Base-by-base conservation (phyloP, 352 stramenopile species). In the Hyaloperonospora brassicae region DNA sequence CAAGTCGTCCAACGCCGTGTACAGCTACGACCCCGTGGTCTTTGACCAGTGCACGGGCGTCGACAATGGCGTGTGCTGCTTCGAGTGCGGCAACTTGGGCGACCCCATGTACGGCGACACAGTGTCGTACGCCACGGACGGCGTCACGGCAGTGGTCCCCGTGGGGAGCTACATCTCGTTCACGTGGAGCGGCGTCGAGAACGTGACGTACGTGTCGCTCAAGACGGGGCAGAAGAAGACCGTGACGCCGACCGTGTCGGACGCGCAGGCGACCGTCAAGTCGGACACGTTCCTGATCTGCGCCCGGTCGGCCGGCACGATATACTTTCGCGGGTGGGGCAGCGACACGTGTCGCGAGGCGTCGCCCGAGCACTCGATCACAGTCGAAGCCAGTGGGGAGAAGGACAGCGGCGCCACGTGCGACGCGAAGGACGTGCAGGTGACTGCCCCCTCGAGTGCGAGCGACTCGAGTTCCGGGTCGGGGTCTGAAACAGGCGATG, bases 171-270 rank as follows among this genome's bases (percentile, higher is more conserved):
- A 66, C 50, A 63, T 89, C 44, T 70, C 69, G 12, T 69, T 89
- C 21, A 62, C 73, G 7, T 89, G 74, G 72, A 58, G 50, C 42
- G 52, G 59, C 31, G 55, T 80, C 5, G 50, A 53, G 39, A 83
- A 84, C 52, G 76, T 89, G 3, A 89, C 79, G 10, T 89, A 76
- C 62, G 53, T 85, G 24, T 58, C 64, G 25, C 66, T 87, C 45
- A 79, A 79, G 27, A 55, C 58, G 10, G 74, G 74, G 11, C 79
- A 89, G 60, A 86, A 84, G 66, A 87, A 87, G 59, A 84, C 69
- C 0, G 55, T 64, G n/a, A 86, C 75, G 13, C 70, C 69, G 1
- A 73, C 59, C 14, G 50, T 77, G 17, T 63, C 63, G 14, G 63
- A 70, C 53, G 53, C 70, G 24, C 23, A 56, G 7, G 76, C 79